phyloP scores from a whole-genome alignment of 2,329 filamentous ascomycete species.

The Fusarium bulbicola region DNA sequence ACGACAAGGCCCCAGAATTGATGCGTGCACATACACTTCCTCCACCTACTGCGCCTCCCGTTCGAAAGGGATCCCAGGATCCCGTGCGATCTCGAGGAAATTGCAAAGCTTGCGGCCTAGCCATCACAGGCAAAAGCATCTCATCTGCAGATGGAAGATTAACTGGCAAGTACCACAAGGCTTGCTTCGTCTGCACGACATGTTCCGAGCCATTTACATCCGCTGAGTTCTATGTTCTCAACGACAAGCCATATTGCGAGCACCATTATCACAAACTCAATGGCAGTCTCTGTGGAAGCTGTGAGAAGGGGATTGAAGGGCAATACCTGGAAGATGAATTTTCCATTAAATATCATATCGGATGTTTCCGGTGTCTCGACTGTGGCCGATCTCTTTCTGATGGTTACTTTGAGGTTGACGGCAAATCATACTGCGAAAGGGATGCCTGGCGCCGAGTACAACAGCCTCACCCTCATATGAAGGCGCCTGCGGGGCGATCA shows the following conservation, averaged over 20 bases:
- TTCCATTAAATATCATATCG: constrained; percentile 82
- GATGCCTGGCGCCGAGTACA: constrained; percentile 74
- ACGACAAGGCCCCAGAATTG: constrained; percentile 19
- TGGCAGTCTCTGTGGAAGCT: constrained; percentile 82
- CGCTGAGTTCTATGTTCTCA: constrained; percentile 89
- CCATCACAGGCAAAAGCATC: constrained; percentile 89
- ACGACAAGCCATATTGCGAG: constrained; percentile 89
- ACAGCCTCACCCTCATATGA: constrained; percentile 33
- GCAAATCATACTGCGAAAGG: constrained; percentile 83
- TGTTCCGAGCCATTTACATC: constrained; percentile 85
- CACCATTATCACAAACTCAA: constrained; percentile 94
- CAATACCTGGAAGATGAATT: constrained; percentile 88
- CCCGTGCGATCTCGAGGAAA: constrained; percentile 69
- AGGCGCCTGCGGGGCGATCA: constrained; percentile 24
- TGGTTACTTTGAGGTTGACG: constrained; percentile 91
- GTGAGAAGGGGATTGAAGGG: constrained; percentile 88
- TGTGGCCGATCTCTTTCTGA: constrained; percentile 79
- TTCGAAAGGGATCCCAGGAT: constrained; percentile 51
- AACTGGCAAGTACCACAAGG: constrained; percentile 93
- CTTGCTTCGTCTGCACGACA: constrained; percentile 90
- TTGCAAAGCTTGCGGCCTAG: constrained; percentile 82
- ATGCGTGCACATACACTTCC: constrained; percentile 10
- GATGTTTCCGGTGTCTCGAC: constrained; percentile 85
- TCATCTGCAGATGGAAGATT: constrained; percentile 92
- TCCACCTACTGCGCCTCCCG: constrained; percentile 28